Base-by-base conservation (phyloP, 2,329 filamentous ascomycete species). In the Aspergillus neoniger region DNA sequence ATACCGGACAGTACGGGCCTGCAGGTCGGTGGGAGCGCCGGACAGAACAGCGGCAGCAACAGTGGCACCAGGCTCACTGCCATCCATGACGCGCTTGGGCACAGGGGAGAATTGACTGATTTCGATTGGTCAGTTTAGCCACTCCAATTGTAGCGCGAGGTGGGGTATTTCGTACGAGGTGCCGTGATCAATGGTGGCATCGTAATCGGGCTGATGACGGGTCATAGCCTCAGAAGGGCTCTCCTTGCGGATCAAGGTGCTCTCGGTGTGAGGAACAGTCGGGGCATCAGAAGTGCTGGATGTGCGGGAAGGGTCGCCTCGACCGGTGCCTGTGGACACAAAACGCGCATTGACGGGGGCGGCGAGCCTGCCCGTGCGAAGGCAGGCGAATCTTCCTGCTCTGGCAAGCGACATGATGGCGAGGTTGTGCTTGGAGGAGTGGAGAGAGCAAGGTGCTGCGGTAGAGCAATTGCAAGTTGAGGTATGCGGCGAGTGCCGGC, bases 1-100 rank as follows among this genome's bases (percentile, higher is more conserved):
- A 49, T 57, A 97, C 93, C 94, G 90, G 71, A 98, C 96, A 69
- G 91, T 94, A 70, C 95, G 88, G 65, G 91, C 93, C 81, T 99
- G 93, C 17, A 99, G 86, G 76, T 99, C 96, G 59, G 93, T 86
- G 30, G 95, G 96, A 50, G 95, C 95, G 54, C 94, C 95, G 3
- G 95, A 98, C 32, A 97, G 83, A 28, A 95, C 86, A 62, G 92
- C 92, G 25, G 94, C 95, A 55, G 93, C 87, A 44, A 95, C 84
- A 61, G 87, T 81, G 4, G 89, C 86, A 41, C 83, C 86, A 47
- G 89, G 87, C 80, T 98, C 94, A 74, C 90, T 96, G 71, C 93
- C 95, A 73, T 96, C 89, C 85, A 96, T 92, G 62, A 97, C 85
- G 66, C 88, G 85, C 81, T 91, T 93, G 60, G 95, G 94, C 21